These are phyloP conservation scores for Vanrija sp. DNA, from an alignment of 1,284 basidiomycete species.

Conservation along the genomic window DNA sequence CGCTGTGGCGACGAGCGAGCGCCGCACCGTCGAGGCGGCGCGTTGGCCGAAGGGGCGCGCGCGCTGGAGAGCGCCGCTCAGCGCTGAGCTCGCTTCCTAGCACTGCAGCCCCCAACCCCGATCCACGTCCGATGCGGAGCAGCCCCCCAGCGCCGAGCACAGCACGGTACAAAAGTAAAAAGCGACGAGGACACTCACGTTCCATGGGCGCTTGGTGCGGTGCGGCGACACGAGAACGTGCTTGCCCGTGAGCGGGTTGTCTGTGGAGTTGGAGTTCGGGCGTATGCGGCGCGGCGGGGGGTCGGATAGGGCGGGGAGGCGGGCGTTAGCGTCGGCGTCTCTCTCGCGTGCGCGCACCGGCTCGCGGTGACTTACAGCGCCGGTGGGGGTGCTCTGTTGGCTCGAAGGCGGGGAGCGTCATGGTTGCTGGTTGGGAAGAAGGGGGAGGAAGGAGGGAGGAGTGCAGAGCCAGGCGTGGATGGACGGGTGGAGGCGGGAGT, in stretches of 20 bases:
- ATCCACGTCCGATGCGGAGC: too few species aligned
- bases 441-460: background rate
- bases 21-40: too few species aligned
- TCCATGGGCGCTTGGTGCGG: slow-evolving; percentile 52
- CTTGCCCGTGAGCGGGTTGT: slow-evolving; percentile 48
- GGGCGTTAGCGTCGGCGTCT: background rate
- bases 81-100: background rate
- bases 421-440: background rate
- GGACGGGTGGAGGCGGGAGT: background rate
- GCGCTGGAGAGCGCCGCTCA: background rate
- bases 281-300: background rate
- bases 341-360: too few species aligned
- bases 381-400: slow-evolving; percentile 45
- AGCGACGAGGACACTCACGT: slow-evolving; percentile 20
- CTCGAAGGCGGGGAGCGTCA: slow-evolving; percentile 25
- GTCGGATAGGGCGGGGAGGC: too few species aligned
- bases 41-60: too few species aligned
- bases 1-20: too few species aligned
- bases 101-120: too few species aligned
- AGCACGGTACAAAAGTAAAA: too few species aligned
- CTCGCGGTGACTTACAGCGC: slow-evolving; percentile 30
- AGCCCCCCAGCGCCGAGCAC: background rate
- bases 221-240: slow-evolving; percentile 81
- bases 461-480: background rate
- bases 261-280: slow-evolving; percentile 13